Evolutionary conservation across 2,329 filamentous ascomycete genomes (phyloP).

Genomic region (Neoarthrinium moseri): DNA sequence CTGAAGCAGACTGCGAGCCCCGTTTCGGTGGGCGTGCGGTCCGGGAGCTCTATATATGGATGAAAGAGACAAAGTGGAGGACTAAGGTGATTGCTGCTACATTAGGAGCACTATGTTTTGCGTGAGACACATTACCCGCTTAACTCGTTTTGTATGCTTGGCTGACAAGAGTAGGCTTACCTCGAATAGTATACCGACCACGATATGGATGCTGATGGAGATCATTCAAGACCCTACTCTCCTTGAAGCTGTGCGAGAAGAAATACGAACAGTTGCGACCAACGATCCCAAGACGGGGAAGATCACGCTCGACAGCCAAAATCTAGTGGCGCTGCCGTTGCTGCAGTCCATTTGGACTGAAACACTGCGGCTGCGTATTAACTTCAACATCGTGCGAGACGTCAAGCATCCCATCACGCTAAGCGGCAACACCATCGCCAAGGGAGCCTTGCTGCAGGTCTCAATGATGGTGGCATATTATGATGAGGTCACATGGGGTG

Average conservation of each 20-base stretch:
- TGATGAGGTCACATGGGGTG: constrained; percentile 17
- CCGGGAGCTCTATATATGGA: constrained; percentile 19
- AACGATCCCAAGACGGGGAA: constrained; percentile 13
- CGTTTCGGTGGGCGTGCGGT: constrained; percentile 21
- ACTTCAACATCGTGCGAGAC: constrained; percentile 22
- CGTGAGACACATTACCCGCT: constrained; percentile 8
- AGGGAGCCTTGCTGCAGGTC: constrained; percentile 20
- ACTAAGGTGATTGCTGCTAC: constrained; percentile 2
- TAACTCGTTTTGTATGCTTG: too few relatives aligned
- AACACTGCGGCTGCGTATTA: constrained; percentile 22
- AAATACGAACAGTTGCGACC: constrained; percentile 14
- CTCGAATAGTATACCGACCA: constrained; percentile 26
- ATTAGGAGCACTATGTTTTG: constrained; percentile 7
- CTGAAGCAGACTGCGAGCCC: constrained; percentile 25
- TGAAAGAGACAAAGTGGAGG: constrained; percentile 15
- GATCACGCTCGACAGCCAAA: constrained; percentile 13
- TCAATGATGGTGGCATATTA: constrained; percentile 21
- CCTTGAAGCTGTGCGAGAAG: constrained; percentile 16
- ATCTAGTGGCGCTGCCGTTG: constrained; percentile 20
- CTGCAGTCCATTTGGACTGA: constrained; percentile 26
- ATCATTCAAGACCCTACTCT: constrained; percentile 21
- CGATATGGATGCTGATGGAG: constrained; percentile 27
- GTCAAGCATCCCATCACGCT: constrained; percentile 13
- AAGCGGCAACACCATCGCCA: constrained; percentile 15
- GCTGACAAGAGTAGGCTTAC: not conserved